A percentile compares a stretch with the other conserved stretches of the same genome.
Conservation (phyloP, 495 filamentous ascomycete genomes). For the Neurospora tetraspora region DNA sequence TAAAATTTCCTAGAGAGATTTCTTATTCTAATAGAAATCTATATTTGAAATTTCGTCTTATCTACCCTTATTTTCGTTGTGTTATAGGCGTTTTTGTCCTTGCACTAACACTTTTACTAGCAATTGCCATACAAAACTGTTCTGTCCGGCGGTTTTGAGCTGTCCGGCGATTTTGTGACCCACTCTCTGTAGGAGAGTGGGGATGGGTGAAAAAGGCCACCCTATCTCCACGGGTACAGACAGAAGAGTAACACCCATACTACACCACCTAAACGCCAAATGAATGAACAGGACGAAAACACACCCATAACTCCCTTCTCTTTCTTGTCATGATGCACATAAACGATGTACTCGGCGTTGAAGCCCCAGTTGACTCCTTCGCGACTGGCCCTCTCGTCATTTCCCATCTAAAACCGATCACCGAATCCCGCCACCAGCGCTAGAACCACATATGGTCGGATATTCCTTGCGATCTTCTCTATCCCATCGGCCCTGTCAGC, state of each 20-base stretch:
- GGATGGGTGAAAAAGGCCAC: no score
- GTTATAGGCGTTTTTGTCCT: no score
- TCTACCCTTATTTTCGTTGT: no score
- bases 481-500: neutral
- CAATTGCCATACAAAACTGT: no score
- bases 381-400: neutral
- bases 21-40: no score
- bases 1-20: no score
- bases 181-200: no score
- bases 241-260: neutral
- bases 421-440: neutral
- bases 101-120: no score
- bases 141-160: no score
- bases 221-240: no score
- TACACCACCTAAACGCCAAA: neutral
- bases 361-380: neutral
- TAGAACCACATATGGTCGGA: neutral
- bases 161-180: no score
- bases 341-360: neutral
- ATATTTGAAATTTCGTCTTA: no score
- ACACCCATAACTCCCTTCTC: neutral
- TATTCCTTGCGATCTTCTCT: neutral
- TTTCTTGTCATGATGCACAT: neutral
- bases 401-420: neutral
- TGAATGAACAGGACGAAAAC: neutral